Evolutionary conservation across 176 grass and related monocot species (phyloP).

Genomic region (Urochloa ruziziensis): DNA sequence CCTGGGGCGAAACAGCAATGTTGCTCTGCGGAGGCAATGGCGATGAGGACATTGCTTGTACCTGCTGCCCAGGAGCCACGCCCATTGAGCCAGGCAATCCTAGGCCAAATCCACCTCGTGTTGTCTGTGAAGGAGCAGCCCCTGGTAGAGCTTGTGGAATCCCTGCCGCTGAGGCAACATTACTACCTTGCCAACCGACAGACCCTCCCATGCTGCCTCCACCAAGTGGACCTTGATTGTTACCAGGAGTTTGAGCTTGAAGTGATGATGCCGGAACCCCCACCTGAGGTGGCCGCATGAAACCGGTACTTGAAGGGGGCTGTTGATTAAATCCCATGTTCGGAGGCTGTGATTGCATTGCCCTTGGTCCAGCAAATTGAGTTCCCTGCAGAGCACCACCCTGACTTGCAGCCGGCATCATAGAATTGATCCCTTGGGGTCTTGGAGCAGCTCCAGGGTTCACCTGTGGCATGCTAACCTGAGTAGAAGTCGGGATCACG

Average conservation of each 20-base stretch:
- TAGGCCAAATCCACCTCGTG: constrained; percentile 56
- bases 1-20: constrained; percentile 42
- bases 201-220: constrained; percentile 53
- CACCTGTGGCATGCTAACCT: constrained; percentile 38
- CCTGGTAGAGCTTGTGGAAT: constrained; percentile 45
- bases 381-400: constrained; percentile 43
- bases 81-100: constrained; percentile 47
- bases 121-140: constrained; percentile 36
- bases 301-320: constrained; percentile 48
- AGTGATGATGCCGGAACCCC: constrained; percentile 42
- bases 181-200: constrained; percentile 64
- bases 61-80: constrained; percentile 49
- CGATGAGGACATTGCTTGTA: constrained; percentile 54
- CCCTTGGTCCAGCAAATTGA: constrained; percentile 59
- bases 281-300: constrained; percentile 63
- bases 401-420: constrained; percentile 52
- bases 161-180: constrained; percentile 38
- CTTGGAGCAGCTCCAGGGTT: constrained; percentile 41
- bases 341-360: constrained; percentile 43
- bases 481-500: constrained; percentile 35
- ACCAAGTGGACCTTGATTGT: constrained; percentile 47
- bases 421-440: constrained; percentile 44
- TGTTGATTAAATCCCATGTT: constrained; percentile 73
- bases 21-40: constrained; percentile 49
- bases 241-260: constrained; percentile 53